Conservation (phyloP, 768 basidiomycete genomes). For the Cystofilobasidium ferigula region DNA sequence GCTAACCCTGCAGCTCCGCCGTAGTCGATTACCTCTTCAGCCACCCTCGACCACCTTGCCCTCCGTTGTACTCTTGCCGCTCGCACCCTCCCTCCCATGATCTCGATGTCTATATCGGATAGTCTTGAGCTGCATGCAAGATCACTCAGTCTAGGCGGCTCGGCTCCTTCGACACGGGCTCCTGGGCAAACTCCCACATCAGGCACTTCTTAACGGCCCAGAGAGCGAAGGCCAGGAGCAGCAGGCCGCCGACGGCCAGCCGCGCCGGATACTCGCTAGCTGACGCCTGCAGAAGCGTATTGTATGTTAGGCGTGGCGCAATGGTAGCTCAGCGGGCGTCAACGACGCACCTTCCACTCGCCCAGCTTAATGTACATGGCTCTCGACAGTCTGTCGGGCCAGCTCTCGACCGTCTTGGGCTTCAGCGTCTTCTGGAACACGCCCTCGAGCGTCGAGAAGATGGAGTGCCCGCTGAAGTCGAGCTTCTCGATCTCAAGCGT, state of each 20-base stretch:
- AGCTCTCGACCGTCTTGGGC: conserved; percentile 39
- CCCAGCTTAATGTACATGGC: conserved; percentile 15
- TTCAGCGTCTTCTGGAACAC: conserved; percentile 46
- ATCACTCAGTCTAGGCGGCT: neutral
- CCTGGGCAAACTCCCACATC: neutral
- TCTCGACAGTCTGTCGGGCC: conserved; percentile 9
- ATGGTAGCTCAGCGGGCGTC: neutral
- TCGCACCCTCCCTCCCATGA: no score
- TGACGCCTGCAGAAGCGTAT: neutral
- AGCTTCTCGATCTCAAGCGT: conserved; percentile 52
- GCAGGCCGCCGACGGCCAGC: neutral
- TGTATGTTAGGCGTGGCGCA: neutral
- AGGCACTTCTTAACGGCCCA: neutral
- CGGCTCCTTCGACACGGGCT: neutral
- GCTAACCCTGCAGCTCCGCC: conserved; percentile 2
- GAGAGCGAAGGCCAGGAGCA: neutral
- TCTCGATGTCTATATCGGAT: no score
- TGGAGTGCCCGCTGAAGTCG: conserved; percentile 46
- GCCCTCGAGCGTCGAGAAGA: conserved; percentile 63
- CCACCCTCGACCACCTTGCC: neutral
- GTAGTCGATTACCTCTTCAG: conserved; percentile 25
- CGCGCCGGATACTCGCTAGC: neutral
- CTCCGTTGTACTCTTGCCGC: neutral
- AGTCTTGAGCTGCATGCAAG: neutral
- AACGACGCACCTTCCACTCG: conserved; percentile 17